Conservation (phyloP, 2,329 filamentous ascomycete genomes). For the Plenodomus biglobosus region DNA sequence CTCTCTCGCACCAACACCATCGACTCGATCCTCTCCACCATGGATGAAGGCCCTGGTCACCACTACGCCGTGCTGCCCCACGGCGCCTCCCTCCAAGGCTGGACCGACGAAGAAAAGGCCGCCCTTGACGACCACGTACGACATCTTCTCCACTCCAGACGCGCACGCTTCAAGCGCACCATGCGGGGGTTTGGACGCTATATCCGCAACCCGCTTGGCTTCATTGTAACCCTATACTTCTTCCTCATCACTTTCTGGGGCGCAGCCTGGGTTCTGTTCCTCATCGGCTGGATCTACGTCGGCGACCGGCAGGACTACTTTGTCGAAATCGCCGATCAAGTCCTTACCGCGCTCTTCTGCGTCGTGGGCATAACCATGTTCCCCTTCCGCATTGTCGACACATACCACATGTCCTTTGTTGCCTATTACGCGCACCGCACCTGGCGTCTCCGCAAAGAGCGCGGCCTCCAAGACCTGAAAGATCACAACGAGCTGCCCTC, state of each 20-base stretch:
- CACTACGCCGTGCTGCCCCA: constrained; percentile 81
- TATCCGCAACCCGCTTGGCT: constrained; percentile 69
- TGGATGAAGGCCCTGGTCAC: constrained; percentile 52
- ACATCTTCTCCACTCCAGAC: constrained; percentile 80
- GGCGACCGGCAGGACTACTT: constrained; percentile 67
- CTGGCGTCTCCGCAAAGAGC: constrained; percentile 64
- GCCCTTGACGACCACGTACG: constrained; percentile 82
- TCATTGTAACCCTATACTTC: constrained; percentile 84
- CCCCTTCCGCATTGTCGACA: constrained; percentile 75
- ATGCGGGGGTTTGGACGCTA: constrained; percentile 83
- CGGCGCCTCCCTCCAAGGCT: constrained; percentile 70
- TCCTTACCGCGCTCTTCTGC: constrained; percentile 64
- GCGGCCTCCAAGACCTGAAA: constrained; percentile 61
- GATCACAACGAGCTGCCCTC: constrained; percentile 69
- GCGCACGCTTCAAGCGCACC: constrained; percentile 73
- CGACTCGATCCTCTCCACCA: constrained; percentile 35
- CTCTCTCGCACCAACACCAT: constrained; percentile 32
- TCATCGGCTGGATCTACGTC: constrained; percentile 86
- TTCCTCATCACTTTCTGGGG: constrained; percentile 84
- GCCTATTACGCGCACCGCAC: constrained; percentile 68
- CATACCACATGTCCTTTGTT: constrained; percentile 83
- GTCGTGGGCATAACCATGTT: constrained; percentile 64
- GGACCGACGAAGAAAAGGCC: constrained; percentile 71
- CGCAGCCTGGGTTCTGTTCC: constrained; percentile 81
- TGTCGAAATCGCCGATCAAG: constrained; percentile 58